Evolutionary conservation across 2,329 filamentous ascomycete genomes (phyloP).

Genomic region (Aspergillus sp.): DNA sequence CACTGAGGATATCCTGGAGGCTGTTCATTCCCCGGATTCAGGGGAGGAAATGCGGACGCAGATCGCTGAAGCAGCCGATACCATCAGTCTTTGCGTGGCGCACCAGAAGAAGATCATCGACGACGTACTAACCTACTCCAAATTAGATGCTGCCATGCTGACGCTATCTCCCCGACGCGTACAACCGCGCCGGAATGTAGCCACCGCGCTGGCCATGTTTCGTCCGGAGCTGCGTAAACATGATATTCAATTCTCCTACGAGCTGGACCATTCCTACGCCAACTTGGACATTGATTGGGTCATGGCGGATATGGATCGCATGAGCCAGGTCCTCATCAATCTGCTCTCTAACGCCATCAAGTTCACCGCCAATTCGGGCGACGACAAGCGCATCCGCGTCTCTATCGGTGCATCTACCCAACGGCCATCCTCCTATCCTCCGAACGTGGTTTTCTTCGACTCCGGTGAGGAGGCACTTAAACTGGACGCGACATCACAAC

Average conservation of each 20-base stretch:
- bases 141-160: conserved; percentile 74
- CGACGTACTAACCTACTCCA: conserved; percentile 71
- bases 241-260: conserved; percentile 66
- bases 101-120: conserved; percentile 81
- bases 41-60: conserved; percentile 51
- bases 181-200: conserved; percentile 66
- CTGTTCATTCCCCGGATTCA: conserved; percentile 13
- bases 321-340: conserved; percentile 79
- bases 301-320: conserved; percentile 68
- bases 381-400: conserved; percentile 31
- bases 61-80: conserved; percentile 73
- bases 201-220: conserved; percentile 73
- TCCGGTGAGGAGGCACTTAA: conserved; percentile 21
- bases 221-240: conserved; percentile 71
- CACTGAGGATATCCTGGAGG: conserved; percentile 50
- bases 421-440: conserved; percentile 47
- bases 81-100: conserved; percentile 74
- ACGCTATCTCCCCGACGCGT: conserved; percentile 70
- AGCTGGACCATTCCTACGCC: conserved; percentile 63
- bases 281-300: conserved; percentile 65
- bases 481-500: conserved; percentile 37
- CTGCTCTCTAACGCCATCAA: conserved; percentile 80
- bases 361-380: conserved; percentile 63
- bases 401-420: conserved; percentile 53
- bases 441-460: conserved; percentile 38